phyloP scores from a whole-genome alignment of 2,329 filamentous ascomycete genomes.

The Cladosporium sp. region DNA sequence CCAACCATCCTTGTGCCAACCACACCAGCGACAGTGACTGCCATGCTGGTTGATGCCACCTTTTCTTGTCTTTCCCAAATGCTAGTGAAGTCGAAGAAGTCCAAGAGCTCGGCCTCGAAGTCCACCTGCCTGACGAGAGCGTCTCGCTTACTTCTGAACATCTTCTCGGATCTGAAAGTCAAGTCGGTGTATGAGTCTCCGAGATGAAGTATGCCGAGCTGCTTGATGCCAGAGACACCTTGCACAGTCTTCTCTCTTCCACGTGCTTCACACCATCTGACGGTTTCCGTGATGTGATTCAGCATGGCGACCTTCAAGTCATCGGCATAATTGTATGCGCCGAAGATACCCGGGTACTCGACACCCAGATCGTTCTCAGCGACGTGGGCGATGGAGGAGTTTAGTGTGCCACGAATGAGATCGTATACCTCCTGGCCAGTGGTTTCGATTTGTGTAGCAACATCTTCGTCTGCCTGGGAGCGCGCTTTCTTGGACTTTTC shows the following conservation, averaged over 20 bases:
- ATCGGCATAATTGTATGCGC: slow-evolving; percentile 88
- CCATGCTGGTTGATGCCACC: slow-evolving; percentile 90
- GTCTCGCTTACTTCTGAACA: slow-evolving; percentile 87
- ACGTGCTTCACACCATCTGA: slow-evolving; percentile 78
- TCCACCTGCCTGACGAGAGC: slow-evolving; percentile 81
- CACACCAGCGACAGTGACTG: slow-evolving; percentile 84
- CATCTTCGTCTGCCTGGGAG: slow-evolving; percentile 74
- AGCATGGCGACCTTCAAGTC: slow-evolving; percentile 91
- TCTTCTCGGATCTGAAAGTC: slow-evolving; percentile 85
- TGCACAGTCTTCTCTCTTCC: slow-evolving; percentile 75
- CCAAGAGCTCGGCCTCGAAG: slow-evolving; percentile 81
- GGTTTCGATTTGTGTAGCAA: slow-evolving; percentile 79
- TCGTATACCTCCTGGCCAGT: slow-evolving; percentile 85
- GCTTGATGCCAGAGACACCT: slow-evolving; percentile 85
- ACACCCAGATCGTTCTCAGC: slow-evolving; percentile 79
- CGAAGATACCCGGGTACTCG: slow-evolving; percentile 80
- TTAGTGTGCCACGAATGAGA: slow-evolving; percentile 74
- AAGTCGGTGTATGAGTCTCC: slow-evolving; percentile 84
- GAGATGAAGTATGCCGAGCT: slow-evolving; percentile 82
- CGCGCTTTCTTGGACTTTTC: slow-evolving; percentile 81
- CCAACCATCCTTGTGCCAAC: slow-evolving; percentile 79
- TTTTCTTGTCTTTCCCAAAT: slow-evolving; percentile 92
- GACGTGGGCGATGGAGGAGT: slow-evolving; percentile 71
- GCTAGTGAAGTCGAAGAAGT: slow-evolving; percentile 87
- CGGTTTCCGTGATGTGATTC: slow-evolving; percentile 77